phyloP scores from a whole-genome alignment of 2,329 filamentous ascomycete genomes.

The Claviceps pazoutovae region DNA sequence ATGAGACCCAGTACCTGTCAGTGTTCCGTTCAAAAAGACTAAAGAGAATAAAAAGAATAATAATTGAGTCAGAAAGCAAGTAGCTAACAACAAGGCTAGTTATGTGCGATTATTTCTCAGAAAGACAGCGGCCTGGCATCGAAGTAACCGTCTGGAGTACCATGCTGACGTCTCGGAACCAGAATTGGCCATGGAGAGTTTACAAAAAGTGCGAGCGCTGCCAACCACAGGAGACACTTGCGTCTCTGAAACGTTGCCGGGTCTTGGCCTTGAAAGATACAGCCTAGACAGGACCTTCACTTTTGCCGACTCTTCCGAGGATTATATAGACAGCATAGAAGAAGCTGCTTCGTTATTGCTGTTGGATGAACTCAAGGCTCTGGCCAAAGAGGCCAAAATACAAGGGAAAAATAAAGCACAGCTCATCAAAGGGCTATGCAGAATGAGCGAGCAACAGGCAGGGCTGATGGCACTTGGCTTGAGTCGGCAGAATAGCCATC shows the following conservation, averaged over 20 bases:
- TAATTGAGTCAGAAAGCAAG: background rate
- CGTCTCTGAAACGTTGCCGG: slow-evolving; percentile 11
- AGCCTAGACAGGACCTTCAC: slow-evolving; percentile 45
- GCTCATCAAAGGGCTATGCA: slow-evolving; percentile 58
- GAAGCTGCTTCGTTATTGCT: slow-evolving; percentile 70
- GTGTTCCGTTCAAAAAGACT: slow-evolving; percentile 17
- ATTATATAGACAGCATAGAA: slow-evolving; percentile 61
- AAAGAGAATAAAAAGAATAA: background rate
- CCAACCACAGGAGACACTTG: slow-evolving; percentile 23
- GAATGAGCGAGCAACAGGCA: slow-evolving; percentile 58
- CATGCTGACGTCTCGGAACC: slow-evolving; percentile 71
- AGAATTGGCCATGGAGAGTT: slow-evolving; percentile 44
- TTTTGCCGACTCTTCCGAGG: slow-evolving; percentile 68
- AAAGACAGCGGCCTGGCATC: slow-evolving; percentile 86
- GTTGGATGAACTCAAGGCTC: slow-evolving; percentile 72
- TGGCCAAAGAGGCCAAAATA: slow-evolving; percentile 78
- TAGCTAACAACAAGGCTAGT: slow-evolving; percentile 26
- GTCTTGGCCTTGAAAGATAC: slow-evolving; percentile 26
- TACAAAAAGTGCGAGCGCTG: slow-evolving; percentile 46
- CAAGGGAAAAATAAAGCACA: slow-evolving; percentile 81
- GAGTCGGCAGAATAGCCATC: slow-evolving; percentile 47
- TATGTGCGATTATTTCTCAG: slow-evolving; percentile 88
- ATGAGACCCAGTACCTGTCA: slow-evolving; percentile 84
- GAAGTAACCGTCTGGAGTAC: slow-evolving; percentile 63
- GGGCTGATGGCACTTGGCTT: slow-evolving; percentile 59